Evolutionary conservation across 148 eudicot genomes (phyloP).

Genomic region (Rheum nobile): DNA sequence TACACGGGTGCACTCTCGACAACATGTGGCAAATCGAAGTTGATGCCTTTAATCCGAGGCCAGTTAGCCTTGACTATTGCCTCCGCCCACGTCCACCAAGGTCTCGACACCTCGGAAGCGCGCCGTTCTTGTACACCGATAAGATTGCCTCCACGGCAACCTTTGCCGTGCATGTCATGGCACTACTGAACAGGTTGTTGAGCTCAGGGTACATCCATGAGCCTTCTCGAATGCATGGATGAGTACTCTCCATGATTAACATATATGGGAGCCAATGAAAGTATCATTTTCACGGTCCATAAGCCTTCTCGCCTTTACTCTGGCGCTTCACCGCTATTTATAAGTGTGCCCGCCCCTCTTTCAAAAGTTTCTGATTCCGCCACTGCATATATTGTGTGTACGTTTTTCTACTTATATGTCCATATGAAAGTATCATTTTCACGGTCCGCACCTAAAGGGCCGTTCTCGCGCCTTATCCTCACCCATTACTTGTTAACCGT

Average conservation of each 20-base stretch:
- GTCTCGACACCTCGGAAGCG: slow-evolving; percentile 31
- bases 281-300: too few relatives aligned
- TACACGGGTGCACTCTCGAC: slow-evolving; percentile 15
- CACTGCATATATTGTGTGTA: too few relatives aligned
- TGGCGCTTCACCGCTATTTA: too few relatives aligned
- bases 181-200: slow-evolving; percentile 48
- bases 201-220: slow-evolving; percentile 29
- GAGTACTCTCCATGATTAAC: slow-evolving; percentile 24
- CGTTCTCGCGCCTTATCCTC: too few relatives aligned
- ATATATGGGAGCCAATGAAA: too few relatives aligned
- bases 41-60: slow-evolving; percentile 50
- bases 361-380: too few relatives aligned
- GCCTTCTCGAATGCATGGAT: slow-evolving; percentile 35
- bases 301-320: too few relatives aligned
- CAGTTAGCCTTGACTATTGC: slow-evolving; percentile 34
- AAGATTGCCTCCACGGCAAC: slow-evolving; percentile 21
- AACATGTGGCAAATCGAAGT: slow-evolving; percentile 68
- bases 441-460: too few relatives aligned
- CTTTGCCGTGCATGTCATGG: slow-evolving; percentile 53
- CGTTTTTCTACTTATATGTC: too few relatives aligned
- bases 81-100: slow-evolving; percentile 79
- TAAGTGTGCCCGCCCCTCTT: too few relatives aligned
- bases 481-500: too few relatives aligned
- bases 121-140: slow-evolving; percentile 25
- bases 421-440: too few relatives aligned